Base-by-base conservation (phyloP, 2,329 filamentous ascomycete genomes). In the Aspergillus sp. region DNA sequence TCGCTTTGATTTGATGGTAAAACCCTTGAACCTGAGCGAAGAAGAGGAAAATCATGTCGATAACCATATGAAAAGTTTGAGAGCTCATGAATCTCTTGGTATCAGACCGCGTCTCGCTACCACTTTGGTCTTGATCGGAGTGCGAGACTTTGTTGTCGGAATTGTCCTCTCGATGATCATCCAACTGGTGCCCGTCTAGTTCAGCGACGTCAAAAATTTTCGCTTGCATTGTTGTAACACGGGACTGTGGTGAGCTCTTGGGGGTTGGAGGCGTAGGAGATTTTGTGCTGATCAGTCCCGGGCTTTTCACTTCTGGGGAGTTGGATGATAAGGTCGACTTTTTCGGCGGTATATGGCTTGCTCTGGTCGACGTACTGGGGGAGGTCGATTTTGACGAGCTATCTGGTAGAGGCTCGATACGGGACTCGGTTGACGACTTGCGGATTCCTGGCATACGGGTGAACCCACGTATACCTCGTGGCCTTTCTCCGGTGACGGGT, bases 161-260 rank as follows among this genome's bases (percentile, higher is more conserved):
- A 32, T 18, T 41, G 7, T 30, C 15, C 26, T 55, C 53, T 34
- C 53, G 51, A 9, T 56, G 51, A 22, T 59, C 65, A 17, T 63
- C 55, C 4, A 75, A 64, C 55, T 75, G 72, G 24, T 67, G 60
- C 8, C 73, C 71, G 45, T 75, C 73, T 30, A 74, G 55, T 50
- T 75, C 72, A 4, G 72, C 73, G 17, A 74, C 68, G 56, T 71
- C 70, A 5, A 66, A 47, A 2, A 67, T 58, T 50, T 55, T 61
- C 24, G 53, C 43, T n/a, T 56, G 51, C 30, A 53, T 56, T 15
- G 47, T 9, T 17, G 55, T 54, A 41, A 32, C 38, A n/a, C 42
- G 53, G 20, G 18, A 9, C 5, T 43, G 47, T 12, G 43, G 48
- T 24, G 38, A 39, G 41, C 53, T 56, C 38, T 34, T 49, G 38